These are phyloP conservation scores for Ceratocystis ficicola DNA, from an alignment of 2,329 filamentous ascomycete species.

Conservation along the genomic window DNA sequence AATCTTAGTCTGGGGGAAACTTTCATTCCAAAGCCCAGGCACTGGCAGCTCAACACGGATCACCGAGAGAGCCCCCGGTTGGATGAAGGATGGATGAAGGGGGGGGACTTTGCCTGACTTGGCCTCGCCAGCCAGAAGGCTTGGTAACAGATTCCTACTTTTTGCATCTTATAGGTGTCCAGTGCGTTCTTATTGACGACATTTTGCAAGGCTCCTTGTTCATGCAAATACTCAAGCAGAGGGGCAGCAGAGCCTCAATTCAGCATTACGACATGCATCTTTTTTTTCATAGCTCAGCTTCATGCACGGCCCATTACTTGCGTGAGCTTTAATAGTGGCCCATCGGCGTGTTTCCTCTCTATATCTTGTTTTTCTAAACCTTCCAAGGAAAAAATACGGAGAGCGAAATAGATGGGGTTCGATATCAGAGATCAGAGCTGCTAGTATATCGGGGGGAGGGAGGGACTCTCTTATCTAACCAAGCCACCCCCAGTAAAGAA, in stretches of 20 bases:
- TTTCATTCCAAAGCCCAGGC: neutral
- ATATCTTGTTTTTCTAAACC: too few relatives aligned
- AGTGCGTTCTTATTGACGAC: slow-evolving; percentile 7
- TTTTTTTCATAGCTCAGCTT: too few relatives aligned
- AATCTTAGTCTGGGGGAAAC: slow-evolving; percentile 3
- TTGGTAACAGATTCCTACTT: neutral
- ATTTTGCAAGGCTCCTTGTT: slow-evolving; percentile 1
- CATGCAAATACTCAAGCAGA: neutral
- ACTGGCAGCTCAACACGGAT: slow-evolving; percentile 6
- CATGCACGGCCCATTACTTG: too few relatives aligned
- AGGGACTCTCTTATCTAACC: neutral
- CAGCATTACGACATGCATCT: too few relatives aligned
- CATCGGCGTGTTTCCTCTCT: too few relatives aligned
- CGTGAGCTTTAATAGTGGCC: too few relatives aligned
- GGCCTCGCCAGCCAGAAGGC: neutral
- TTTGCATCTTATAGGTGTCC: neutral
- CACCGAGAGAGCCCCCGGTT: neutral
- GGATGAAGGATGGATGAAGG: neutral
- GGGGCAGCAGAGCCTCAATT: neutral
- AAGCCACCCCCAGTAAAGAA: neutral
- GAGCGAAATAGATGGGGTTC: too few relatives aligned
- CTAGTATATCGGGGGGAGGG: too few relatives aligned
- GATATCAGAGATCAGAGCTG: too few relatives aligned
- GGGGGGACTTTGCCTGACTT: neutral
- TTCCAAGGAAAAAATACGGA: too few relatives aligned